These are phyloP conservation scores for Lupinus albus DNA, from an alignment of 306 rosid genomes.

Conservation along the genomic window DNA sequence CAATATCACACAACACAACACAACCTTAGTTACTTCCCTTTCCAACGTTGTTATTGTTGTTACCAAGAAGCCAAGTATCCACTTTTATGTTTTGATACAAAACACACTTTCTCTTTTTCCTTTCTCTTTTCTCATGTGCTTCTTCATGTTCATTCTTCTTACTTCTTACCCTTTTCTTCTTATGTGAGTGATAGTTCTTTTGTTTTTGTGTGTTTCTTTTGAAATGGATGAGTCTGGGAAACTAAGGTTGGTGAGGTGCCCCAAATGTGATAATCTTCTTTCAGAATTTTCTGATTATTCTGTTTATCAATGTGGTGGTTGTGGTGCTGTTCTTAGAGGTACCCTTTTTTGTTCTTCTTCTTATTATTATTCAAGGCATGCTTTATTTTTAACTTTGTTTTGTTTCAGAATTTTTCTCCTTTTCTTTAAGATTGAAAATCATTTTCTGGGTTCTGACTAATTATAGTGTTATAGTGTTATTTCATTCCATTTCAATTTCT, in stretches of 20 bases:
- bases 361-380: background rate
- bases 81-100: conserved; percentile 41
- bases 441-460: too few relatives aligned
- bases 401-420: background rate
- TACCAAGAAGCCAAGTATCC: conserved; percentile 47
- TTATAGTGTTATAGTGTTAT: too few relatives aligned
- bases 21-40: conserved; percentile 36
- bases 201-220: conserved; percentile 14
- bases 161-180: too few relatives aligned
- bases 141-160: background rate
- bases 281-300: conserved; percentile 87
- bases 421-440: too few relatives aligned
- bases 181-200: too few relatives aligned
- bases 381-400: conserved; percentile 1
- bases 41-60: conserved; percentile 32
- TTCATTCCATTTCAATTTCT: too few relatives aligned
- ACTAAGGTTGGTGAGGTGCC: conserved; percentile 81
- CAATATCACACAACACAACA: background rate
- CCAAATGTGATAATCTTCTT: conserved; percentile 91
- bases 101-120: conserved; percentile 14
- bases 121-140: conserved; percentile 31
- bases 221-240: conserved; percentile 68
- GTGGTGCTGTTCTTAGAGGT: conserved; percentile 95
- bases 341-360: background rate
- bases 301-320: conserved; percentile 93